These are phyloP conservation scores for Bipolaris cookei DNA, from an alignment of 2,329 filamentous ascomycete genomes.

Conservation along the genomic window DNA sequence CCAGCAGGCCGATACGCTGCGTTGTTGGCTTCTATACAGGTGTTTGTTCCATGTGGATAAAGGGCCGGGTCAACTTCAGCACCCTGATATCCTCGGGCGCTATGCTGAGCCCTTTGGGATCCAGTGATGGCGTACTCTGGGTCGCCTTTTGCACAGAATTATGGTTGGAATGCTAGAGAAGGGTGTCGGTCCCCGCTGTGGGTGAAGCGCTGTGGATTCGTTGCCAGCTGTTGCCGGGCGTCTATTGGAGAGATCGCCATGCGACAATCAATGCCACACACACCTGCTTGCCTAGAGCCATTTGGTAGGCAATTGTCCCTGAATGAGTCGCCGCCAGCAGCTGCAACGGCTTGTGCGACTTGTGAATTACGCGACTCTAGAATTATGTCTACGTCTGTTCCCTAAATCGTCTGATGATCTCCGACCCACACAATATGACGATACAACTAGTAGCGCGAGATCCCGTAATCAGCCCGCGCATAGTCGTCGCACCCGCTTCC, in stretches of 20 bases:
- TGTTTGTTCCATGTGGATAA: conserved; percentile 31
- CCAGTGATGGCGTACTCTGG: conserved; percentile 11
- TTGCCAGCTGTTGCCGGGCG: conserved; percentile 42
- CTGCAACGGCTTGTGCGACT: conserved; percentile 9
- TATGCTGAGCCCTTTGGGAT: conserved; percentile 15
- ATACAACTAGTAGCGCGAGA: conserved; percentile 17
- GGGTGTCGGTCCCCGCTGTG: conserved; percentile 21
- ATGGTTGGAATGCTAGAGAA: conserved; percentile 25
- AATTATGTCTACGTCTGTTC: conserved; percentile 12
- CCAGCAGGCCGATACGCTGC: conserved; percentile 36
- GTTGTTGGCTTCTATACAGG: conserved; percentile 34
- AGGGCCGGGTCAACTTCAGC: conserved; percentile 22
- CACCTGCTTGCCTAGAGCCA: conserved; percentile 20
- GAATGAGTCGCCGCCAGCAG: conserved; percentile 14
- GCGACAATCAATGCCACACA: conserved; percentile 41
- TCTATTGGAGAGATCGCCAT: conserved; percentile 44
- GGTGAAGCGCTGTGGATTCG: conserved; percentile 42
- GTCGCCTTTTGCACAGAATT: conserved; percentile 25
- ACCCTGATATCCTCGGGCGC: conserved; percentile 34
- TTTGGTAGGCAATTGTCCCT: conserved; percentile 13
- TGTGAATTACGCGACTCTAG: conserved; percentile 14
- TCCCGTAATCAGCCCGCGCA: conserved; percentile 15
- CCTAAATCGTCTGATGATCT: conserved; percentile 16
- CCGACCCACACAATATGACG: conserved; percentile 21
- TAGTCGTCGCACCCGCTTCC: conserved; percentile 8